phyloP scores from a whole-genome alignment of 2,329 filamentous ascomycete species.

The Biscogniauxia marginata region DNA sequence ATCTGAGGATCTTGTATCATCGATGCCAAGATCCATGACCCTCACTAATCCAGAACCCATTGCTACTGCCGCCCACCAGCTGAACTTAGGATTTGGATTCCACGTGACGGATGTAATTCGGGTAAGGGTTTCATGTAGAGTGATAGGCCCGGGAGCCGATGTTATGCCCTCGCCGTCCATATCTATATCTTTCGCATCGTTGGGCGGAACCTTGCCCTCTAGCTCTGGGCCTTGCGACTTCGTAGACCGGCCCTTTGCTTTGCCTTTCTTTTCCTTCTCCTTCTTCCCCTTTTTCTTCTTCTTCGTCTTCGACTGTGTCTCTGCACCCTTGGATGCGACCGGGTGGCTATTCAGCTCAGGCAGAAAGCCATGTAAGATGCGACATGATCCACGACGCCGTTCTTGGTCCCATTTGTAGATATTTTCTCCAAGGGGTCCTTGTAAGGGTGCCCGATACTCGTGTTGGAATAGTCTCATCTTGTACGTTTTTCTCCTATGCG shows the following conservation, averaged over 20 bases:
- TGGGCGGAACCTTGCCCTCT: constrained; percentile 4
- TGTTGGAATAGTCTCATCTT: constrained; percentile 52
- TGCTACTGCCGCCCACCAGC: constrained; percentile 65
- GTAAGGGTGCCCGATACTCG: constrained; percentile 44
- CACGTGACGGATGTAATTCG: constrained; percentile 62
- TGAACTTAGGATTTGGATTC: constrained; percentile 66
- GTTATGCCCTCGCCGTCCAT: constrained; percentile 23
- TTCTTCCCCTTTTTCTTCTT: constrained; percentile 36
- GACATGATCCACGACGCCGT: constrained; percentile 44
- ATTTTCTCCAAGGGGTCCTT: not conserved
- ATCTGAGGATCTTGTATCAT: constrained; percentile 16
- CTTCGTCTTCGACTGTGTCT: constrained; percentile 28
- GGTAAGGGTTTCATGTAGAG: constrained; percentile 62
- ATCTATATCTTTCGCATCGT: constrained; percentile 31
- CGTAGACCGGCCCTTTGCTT: constrained; percentile 21
- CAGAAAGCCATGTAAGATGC: constrained; percentile 52
- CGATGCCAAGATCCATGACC: constrained; percentile 63
- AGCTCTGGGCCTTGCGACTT: constrained; percentile 31
- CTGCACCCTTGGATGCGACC: constrained; percentile 37
- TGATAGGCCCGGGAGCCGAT: constrained; percentile 38
- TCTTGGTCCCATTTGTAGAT: constrained; percentile 5
- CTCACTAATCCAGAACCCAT: constrained; percentile 66
- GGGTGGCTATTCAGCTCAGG: constrained; percentile 50
- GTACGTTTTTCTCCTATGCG: constrained; percentile 38
- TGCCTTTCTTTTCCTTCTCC: constrained; percentile 25